Conservation (phyloP, 306 rosid genomes). For the Spatholobus suberectus region DNA sequence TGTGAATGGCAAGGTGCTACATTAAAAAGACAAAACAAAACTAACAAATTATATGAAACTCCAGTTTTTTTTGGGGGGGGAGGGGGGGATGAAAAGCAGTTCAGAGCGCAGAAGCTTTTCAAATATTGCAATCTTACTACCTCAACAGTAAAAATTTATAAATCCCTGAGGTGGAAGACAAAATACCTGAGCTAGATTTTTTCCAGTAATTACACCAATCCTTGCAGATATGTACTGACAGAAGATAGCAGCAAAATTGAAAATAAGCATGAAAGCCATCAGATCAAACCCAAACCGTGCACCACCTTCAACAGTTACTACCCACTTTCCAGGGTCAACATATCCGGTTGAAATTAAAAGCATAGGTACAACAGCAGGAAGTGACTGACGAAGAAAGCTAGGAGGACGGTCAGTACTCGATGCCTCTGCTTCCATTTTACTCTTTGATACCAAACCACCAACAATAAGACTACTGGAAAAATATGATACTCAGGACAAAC, state of each 20-base stretch:
- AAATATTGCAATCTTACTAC: neutral
- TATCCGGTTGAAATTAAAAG: constrained; percentile 86
- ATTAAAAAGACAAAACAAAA: constrained; percentile 6
- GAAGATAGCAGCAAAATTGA: constrained; percentile 86
- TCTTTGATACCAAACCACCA: constrained; percentile 34
- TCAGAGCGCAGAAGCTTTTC: neutral
- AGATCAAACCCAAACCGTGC: constrained; percentile 85
- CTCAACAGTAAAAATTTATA: neutral
- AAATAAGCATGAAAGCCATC: constrained; percentile 64
- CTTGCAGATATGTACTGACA: constrained; percentile 93
- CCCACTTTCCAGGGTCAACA: constrained; percentile 99
- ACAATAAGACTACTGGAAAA: constrained; percentile 36
- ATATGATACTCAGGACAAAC: constrained; percentile 26
- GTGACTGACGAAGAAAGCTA: constrained; percentile 53
- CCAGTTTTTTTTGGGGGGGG: too few species aligned
- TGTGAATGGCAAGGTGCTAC: neutral
- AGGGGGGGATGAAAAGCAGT: too few species aligned
- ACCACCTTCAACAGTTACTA: constrained; percentile 85
- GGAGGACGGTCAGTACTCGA: constrained; percentile 42
- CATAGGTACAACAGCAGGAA: constrained; percentile 68
- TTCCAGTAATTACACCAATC: constrained; percentile 79
- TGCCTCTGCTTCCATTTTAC: constrained; percentile 62
- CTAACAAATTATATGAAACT: too few species aligned
- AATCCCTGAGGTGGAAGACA: constrained; percentile 34
- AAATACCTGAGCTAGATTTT: constrained; percentile 90